A percentile compares a stretch with the other conserved stretches of the same genome.
phyloP scores from a whole-genome alignment of 306 rosid genomes.

The Ormosia emarginata region DNA sequence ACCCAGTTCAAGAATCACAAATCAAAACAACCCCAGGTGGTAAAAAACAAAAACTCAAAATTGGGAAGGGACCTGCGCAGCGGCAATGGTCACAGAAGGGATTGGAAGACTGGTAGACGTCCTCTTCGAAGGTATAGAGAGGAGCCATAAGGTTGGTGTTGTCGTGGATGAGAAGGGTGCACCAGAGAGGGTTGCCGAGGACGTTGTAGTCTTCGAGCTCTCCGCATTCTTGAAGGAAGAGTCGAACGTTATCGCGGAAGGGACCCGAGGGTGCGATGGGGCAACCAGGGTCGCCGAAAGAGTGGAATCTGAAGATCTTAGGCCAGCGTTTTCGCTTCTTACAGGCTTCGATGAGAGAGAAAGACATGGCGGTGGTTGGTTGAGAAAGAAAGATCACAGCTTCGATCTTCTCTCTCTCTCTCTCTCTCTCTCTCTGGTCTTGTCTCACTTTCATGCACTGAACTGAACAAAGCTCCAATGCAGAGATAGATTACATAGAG shows the following conservation, averaged over 20 bases:
- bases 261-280: constrained; percentile 48
- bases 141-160: constrained; percentile 52
- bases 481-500: background rate
- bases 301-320: constrained; percentile 50
- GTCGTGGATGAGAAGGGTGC: constrained; percentile 71
- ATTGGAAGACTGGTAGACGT: constrained; percentile 41
- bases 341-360: constrained; percentile 50
- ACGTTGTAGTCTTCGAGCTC: constrained; percentile 53
- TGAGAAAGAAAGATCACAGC: background rate
- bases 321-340: constrained; percentile 70
- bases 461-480: background rate
- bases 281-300: constrained; percentile 61
- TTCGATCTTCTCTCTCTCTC: background rate
- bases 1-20: constrained; percentile 2
- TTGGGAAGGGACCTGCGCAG: constrained; percentile 43
- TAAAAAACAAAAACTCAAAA: background rate
- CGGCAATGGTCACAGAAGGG: constrained; percentile 84
- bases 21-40: background rate
- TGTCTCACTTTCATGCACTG: background rate
- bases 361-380: constrained; percentile 40
- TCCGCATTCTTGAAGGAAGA: constrained; percentile 67
- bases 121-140: constrained; percentile 73
- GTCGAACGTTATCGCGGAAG: constrained; percentile 62
- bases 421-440: constrained; percentile 14
- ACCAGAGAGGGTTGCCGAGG: constrained; percentile 61